Conservation (phyloP, 1,284 basidiomycete genomes). For the Melampsora americana region DNA sequence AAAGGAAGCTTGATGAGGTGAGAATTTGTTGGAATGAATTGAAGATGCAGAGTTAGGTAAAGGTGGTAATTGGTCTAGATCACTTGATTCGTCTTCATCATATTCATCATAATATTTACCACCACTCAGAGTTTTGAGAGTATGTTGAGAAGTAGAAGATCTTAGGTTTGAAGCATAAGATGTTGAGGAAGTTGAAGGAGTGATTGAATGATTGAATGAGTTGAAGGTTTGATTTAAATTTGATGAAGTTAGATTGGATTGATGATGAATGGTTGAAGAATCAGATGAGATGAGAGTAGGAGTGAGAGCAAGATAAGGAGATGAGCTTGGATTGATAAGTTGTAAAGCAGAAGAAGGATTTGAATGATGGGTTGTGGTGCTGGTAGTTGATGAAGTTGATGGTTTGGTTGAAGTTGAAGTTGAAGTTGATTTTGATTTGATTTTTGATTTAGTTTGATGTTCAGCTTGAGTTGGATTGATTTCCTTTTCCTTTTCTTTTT, state of each 20-base stretch:
- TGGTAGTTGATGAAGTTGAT: slow-evolving; percentile 30
- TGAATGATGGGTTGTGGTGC: slow-evolving; percentile 10
- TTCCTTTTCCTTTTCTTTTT: too few relatives aligned
- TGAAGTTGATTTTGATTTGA: too few relatives aligned
- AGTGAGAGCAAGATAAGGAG: slow-evolving; percentile 22
- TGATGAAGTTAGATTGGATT: too few relatives aligned
- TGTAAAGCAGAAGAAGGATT: slow-evolving; percentile 12
- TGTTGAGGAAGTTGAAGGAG: not conserved
- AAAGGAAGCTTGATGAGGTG: slow-evolving; percentile 5
- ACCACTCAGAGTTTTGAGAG: slow-evolving; percentile 16
- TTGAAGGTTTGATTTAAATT: not conserved
- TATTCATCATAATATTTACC: slow-evolving; percentile 38
- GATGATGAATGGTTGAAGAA: not conserved
- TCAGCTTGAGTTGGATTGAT: too few relatives aligned
- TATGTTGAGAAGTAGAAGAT: slow-evolving; percentile 6
- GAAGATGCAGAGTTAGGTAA: not conserved
- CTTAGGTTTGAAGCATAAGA: not conserved
- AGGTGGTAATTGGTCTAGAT: not conserved
- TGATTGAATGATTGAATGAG: too few relatives aligned
- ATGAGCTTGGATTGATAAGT: slow-evolving; percentile 15
- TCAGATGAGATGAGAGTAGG: not conserved
- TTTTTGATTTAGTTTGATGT: too few relatives aligned
- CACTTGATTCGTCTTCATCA: slow-evolving; percentile 26
- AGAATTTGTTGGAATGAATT: not conserved
- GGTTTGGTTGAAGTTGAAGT: too few relatives aligned